Evolutionary conservation across 2,329 filamentous ascomycete genomes (phyloP).

Genomic region (Penicillium decumbens): DNA sequence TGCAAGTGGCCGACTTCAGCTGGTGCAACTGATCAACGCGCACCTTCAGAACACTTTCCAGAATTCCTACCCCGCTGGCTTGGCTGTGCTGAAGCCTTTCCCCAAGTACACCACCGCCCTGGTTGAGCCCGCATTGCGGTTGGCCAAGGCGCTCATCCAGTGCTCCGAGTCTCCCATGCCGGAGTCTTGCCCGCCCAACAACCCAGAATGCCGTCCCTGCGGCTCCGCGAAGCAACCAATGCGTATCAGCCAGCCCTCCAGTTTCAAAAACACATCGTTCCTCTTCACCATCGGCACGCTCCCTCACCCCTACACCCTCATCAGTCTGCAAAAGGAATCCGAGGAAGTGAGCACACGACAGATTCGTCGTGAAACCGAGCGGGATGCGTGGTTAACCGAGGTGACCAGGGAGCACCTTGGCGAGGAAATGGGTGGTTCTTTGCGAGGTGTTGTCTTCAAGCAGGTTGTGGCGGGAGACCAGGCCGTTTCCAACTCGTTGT

Average conservation of each 20-base stretch:
- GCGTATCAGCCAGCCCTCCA: slow-evolving; percentile 60
- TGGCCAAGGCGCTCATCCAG: slow-evolving; percentile 69
- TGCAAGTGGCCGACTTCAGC: slow-evolving; percentile 57
- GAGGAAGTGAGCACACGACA: slow-evolving; percentile 59
- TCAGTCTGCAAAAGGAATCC: slow-evolving; percentile 59
- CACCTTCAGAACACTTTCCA: slow-evolving; percentile 87
- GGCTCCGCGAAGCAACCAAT: slow-evolving; percentile 56
- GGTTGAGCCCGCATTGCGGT: slow-evolving; percentile 62
- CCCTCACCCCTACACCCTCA: slow-evolving; percentile 84
- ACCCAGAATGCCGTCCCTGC: slow-evolving; percentile 69
- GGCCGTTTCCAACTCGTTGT: slow-evolving; percentile 63
- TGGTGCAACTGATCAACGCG: slow-evolving; percentile 73
- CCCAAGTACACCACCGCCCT: slow-evolving; percentile 69
- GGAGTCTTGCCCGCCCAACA: slow-evolving; percentile 77
- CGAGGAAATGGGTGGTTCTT: slow-evolving; percentile 55
- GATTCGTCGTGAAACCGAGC: slow-evolving; percentile 63
- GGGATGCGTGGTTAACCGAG: slow-evolving; percentile 72
- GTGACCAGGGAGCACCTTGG: slow-evolving; percentile 67
- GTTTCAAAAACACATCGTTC: slow-evolving; percentile 66
- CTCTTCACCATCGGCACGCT: slow-evolving; percentile 81
- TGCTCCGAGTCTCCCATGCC: slow-evolving; percentile 72
- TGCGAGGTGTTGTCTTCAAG: slow-evolving; percentile 71
- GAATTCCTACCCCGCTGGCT: slow-evolving; percentile 68
- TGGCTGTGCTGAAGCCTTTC: slow-evolving; percentile 75
- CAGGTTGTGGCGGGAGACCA: slow-evolving; percentile 69